Evolutionary conservation across 176 grass and related monocot genomes (phyloP), one percentile per base, ranked within the genome.

Genomic region (Areca catechu): DNA sequence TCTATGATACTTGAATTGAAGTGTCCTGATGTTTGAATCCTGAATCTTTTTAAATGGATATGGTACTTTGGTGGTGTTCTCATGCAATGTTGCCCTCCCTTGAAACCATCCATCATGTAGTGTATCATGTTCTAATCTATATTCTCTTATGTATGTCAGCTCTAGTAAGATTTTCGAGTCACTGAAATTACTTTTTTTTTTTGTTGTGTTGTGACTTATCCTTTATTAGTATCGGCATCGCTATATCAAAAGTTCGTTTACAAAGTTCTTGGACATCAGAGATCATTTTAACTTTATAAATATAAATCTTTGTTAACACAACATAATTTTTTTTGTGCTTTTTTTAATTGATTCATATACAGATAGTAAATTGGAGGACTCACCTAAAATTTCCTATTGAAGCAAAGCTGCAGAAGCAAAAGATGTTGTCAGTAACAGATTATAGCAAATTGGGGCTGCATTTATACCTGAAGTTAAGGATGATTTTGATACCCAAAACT

Each of bases 401-500:
- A 65, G 61, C 24, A 19, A 71, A 53, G 20, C 79, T 5, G 19
- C 21, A 25, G 62, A 76, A 22, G 79, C 79, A 19, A 7, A 28
- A 82, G 86, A 90, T 80, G 72, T 97, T 27, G 85, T 97, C 63
- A 84, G 86, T 68, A 97, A 88, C 7, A 84, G 58, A 49, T 64
- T 97, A 22, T 91, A 88, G 53, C 77, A 91, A 80, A 88, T 67
- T 53, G 83, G 84, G 71, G 92, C 92, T 61, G 92, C 92, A 55
- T 97, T 89, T 82, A 69, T 82, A 67, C 92, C 92, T 56, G 74
- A 91, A 68, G 92, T 97, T 58, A 97, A 80, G 2, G 92, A 91
- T 78, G 92, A 97, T 24, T 75, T 97, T 65, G 92, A 97, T 52
- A 97, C 92, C 60, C 86, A 91, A 72, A 97, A 97, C 43, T 97